Evolutionary conservation across 371 early-diverging fungal genomes (phyloP).

Genomic region (Lichtheimia ramosa): DNA sequence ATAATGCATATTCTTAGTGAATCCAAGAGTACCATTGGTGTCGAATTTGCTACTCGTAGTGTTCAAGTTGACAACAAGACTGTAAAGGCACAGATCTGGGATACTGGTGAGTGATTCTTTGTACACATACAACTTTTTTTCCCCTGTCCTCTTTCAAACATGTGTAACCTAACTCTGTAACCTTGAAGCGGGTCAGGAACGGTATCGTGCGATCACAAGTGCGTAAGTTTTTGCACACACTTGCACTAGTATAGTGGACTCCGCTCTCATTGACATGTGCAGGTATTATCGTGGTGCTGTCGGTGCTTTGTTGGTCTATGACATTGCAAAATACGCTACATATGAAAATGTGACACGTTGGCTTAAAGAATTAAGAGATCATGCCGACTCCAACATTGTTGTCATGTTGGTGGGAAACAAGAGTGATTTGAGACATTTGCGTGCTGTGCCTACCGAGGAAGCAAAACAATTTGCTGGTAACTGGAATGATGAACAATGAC

Average conservation of each 20-base stretch:
- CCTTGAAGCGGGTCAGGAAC: conserved; percentile 85
- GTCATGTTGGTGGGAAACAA: conserved; percentile 99
- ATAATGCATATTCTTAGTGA: conserved; percentile 36
- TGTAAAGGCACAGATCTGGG: conserved; percentile 99
- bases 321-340: conserved; percentile 95
- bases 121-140: background rate
- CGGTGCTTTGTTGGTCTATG: conserved; percentile 98
- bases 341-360: conserved; percentile 96
- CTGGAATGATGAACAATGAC: background rate
- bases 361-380: conserved; percentile 98
- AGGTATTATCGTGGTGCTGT: conserved; percentile 99
- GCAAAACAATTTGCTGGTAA: conserved; percentile 94
- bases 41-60: conserved; percentile 98
- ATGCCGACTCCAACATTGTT: conserved; percentile 97
- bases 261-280: background rate
- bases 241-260: too few relatives aligned
- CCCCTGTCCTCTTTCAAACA: too few relatives aligned
- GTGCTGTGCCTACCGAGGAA: conserved; percentile 96
- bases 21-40: conserved; percentile 99
- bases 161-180: background rate
- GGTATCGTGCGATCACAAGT: conserved; percentile 87
- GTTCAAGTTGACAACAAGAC: conserved; percentile 96
- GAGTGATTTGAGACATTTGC: conserved; percentile 95
- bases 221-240: conserved; percentile 58
- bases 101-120: conserved; percentile 53